Base-by-base conservation (phyloP, 805 yeast genomes). In the Ogataea trehaloabstinens region DNA sequence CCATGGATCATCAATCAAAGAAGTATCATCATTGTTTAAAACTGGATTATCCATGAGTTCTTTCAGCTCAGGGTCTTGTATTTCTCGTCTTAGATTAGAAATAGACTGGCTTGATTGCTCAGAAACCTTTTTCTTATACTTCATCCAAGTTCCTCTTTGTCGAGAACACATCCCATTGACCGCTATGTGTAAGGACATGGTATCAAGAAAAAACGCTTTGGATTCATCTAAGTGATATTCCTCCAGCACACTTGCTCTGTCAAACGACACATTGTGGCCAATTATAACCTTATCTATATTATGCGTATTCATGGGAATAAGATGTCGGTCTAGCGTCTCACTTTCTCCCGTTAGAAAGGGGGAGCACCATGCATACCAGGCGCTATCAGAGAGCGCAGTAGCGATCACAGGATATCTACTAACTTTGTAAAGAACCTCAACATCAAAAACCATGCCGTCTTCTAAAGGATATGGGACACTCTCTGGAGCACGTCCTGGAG, bases 291-390 rank as follows among this genome's bases (percentile, higher is more conserved):
- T 81, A 5, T 73, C 70, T 2, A 51, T 51, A 2, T 57, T 56
- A 10, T 60, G 58, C 0, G 80, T 68, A 45, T 85, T 78, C 57
- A 91, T 56, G 0, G 98, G 96, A 0, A 95, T 78, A 38, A 95
- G 62, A 50, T 88, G 95, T 12, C 55, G 52, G 21, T 81, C 73
- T 15, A 64, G 53, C 2, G 59, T 50, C 5, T 67, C 64, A 2
- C 78, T 63, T 34, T 76, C 79, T 2, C 74, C 75, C 1, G 84
- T 71, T 16, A 93, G 59, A 56, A 73, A 80, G 0, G 99, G 99
- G 0, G 96, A 88, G 6, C 88, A 80, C 99, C 99, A 93, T 0
- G 82, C 80, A 55, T 90, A 93, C 95, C 97, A 89, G 0, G 96
- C 95, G 7, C 72, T 67, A 0, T 70, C 58, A 0, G 96, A 79